These are phyloP conservation scores for Monosporascus sp. DNA, from an alignment of 2,329 filamentous ascomycete species.

Conservation along the genomic window DNA sequence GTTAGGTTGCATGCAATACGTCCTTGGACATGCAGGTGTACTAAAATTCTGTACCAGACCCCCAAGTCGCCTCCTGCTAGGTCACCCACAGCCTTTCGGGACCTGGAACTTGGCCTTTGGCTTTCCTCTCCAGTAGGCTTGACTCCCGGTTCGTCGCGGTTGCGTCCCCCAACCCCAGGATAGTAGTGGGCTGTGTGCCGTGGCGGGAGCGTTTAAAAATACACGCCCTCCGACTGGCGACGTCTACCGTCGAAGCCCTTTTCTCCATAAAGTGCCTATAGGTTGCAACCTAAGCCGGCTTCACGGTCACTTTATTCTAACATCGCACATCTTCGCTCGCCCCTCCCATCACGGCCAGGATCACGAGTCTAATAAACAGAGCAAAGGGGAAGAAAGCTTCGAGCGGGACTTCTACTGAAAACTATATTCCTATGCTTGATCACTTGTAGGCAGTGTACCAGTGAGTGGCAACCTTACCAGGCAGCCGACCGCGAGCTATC, in stretches of 20 bases:
- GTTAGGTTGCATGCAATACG: slow-evolving; percentile 25
- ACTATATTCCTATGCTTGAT: not conserved
- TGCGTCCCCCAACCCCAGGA: slow-evolving; percentile 20
- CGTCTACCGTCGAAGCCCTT: slow-evolving; percentile 28
- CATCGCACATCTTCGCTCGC: not conserved
- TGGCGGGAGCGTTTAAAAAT: slow-evolving; percentile 23
- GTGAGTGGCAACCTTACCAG: not conserved
- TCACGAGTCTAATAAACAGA: not conserved
- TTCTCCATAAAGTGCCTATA: slow-evolving; percentile 28
- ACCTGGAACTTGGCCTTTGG: slow-evolving; percentile 21
- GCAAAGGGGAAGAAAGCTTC: not conserved
- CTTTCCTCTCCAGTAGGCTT: slow-evolving; percentile 15
- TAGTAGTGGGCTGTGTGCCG: slow-evolving; percentile 23
- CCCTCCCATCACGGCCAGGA: too few relatives aligned
- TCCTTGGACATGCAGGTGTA: slow-evolving; percentile 24
- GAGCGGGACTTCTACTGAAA: not conserved
- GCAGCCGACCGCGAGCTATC: not conserved
- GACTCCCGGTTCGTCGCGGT: slow-evolving; percentile 6
- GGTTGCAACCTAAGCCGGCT: slow-evolving; percentile 25
- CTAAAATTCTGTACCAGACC: slow-evolving; percentile 29
- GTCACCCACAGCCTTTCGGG: slow-evolving; percentile 3
- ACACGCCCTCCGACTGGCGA: slow-evolving; percentile 25
- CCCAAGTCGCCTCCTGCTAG: slow-evolving; percentile 23
- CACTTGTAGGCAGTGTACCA: not conserved
- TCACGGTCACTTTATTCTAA: not conserved